Base-by-base conservation (phyloP, 129 eudicot species). In the Chrysanthemum lavandulifolium region DNA sequence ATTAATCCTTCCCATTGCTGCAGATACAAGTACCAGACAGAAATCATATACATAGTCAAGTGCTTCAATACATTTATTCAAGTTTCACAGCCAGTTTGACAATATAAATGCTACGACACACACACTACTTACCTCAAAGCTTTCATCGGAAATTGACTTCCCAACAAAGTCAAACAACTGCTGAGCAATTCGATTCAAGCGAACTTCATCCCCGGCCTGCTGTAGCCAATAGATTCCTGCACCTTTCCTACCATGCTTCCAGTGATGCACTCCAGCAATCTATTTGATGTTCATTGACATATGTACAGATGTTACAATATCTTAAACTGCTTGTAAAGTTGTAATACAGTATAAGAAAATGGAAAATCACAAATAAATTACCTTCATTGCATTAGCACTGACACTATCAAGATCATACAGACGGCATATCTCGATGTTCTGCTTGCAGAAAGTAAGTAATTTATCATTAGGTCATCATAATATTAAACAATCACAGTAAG, bases 1-100 rank as follows among this genome's bases (percentile, higher is more conserved):
- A 94, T 90, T 59, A 94, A 76, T 78, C 99, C 97, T 83, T 94
- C 99, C 99, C 99, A 94, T 84, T 90, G 99, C 99, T 94, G 86
- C 76, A 81, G 36, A 72, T 27, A 53, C 23, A 58, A 63, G 47
- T 40, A 40, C 47, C 47, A 40, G 47, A 40, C 47, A 2, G 10
- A 40, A 40, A 40, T 40, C 47, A 40, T 14, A 66, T 43, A 50
- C 50, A 33, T 52, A 11, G 31, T 47, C 60, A 29, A 21, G 23
- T 43, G 13, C 4, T 16, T 57, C 3, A 13, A 48, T 58, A 56
- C 10, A 15, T 48, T 47, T n/a, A 2, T 65, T 55, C 9, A 5
- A 40, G 10, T 40, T 75, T 55, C 54, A 65, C 16, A 72, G 6
- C 36, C 52, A 36, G 13, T 10, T 31, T 13, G 25, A 51, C 52